Percentiles rank a stretch among this genome's conserved stretches.
These are phyloP conservation scores for Scedosporium boydii DNA, from an alignment of 2,329 filamentous ascomycete species.

Conservation along the genomic window DNA sequence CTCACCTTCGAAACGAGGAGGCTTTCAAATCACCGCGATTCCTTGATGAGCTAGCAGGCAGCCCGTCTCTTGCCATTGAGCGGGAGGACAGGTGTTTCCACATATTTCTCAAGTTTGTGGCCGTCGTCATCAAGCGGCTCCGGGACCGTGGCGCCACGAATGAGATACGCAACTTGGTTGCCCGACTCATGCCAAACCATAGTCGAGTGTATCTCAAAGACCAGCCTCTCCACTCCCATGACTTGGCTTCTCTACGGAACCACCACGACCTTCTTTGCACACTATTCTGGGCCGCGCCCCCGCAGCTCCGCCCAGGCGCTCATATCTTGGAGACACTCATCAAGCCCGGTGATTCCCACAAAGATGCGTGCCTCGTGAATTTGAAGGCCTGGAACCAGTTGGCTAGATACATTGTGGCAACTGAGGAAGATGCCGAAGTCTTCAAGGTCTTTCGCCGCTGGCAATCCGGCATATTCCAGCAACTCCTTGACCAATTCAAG, in stretches of 20 bases:
- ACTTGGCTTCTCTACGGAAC: conserved; percentile 55
- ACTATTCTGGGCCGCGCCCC: conserved; percentile 54
- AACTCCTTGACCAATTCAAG: conserved; percentile 47
- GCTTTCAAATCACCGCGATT: conserved; percentile 52
- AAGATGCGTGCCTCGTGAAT: conserved; percentile 56
- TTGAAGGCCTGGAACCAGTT: conserved; percentile 55
- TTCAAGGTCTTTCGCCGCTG: conserved; percentile 37
- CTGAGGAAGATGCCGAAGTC: conserved; percentile 27
- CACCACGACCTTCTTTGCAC: conserved; percentile 61
- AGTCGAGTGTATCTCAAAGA: conserved; percentile 56
- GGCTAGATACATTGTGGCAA: conserved; percentile 46
- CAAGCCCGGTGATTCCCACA: conserved; percentile 49
- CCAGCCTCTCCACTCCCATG: conserved; percentile 46
- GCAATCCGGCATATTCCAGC: conserved; percentile 48
- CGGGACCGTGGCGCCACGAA: conserved; percentile 37
- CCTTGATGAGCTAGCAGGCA: conserved; percentile 41
- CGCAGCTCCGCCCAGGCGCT: conserved; percentile 40
- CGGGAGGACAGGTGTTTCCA: conserved; percentile 55
- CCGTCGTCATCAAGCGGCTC: conserved; percentile 44
- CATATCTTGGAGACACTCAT: conserved; percentile 52
- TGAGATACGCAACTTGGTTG: conserved; percentile 51
- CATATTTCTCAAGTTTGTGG: conserved; percentile 56
- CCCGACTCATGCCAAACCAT: conserved; percentile 56
- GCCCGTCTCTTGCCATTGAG: conserved; percentile 38
- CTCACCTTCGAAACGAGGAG: conserved; percentile 56